Base-by-base conservation (phyloP, 768 basidiomycete genomes). In the Rhizopogon vinicolor region DNA sequence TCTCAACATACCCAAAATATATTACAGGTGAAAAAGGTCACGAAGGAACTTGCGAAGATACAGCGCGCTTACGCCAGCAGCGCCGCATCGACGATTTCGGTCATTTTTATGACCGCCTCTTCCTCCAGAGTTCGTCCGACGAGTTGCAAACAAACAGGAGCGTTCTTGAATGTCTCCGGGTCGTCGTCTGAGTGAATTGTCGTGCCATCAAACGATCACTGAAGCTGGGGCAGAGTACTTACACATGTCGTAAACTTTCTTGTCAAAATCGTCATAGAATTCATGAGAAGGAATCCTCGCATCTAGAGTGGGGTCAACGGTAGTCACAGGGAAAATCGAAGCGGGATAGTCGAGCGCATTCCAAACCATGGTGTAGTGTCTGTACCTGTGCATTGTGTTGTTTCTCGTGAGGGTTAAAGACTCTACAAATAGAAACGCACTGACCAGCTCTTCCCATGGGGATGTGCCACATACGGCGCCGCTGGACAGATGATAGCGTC, bases 401-500 rank as follows among this genome's bases (percentile, higher is more conserved):
- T 62, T 51, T 66, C 62, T 35, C 44, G 54, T 41, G 3, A 29
- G n/a, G 13, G 19, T 53, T 14, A 13, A 19, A 28, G 37, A 7
- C 4, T 37, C 22, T 31, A 51, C 22, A 29, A 51, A 51, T 40
- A 57, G 48, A 28, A 22, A 0, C 14, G 31, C 16, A 65, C 77
- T 59, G 49, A 87, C 84, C 53, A 73, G 55, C 79, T 78, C 46
- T 65, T 65, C 14, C 87, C 87, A 62, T 89, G 88, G 9, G 84
- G 87, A 4, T 81, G 72, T 1, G 89, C 85, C 1, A 77, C 70
- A 63, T 74, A 84, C 3, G 87, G 76, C 1, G 85, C 83, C 3
- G 73, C 76, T 18, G 91, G 86, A 1, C 75, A 70, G 39, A 92
- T 84, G 60, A 93, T 81, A 1, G 85, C 88, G 63, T 92, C 91